Conservation (phyloP, 129 eudicot species). For the Kitagawia praeruptora region DNA sequence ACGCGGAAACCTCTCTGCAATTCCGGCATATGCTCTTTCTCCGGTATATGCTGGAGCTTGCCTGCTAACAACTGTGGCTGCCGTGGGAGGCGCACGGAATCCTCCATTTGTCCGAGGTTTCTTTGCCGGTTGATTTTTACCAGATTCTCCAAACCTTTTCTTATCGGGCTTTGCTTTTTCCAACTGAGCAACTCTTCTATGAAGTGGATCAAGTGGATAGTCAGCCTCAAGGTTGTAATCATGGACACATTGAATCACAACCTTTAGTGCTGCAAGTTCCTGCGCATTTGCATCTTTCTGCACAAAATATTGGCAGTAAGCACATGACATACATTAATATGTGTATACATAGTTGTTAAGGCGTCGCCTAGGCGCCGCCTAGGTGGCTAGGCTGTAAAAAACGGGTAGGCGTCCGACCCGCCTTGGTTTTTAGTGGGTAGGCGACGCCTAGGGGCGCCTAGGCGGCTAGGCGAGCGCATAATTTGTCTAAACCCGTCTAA, state of each 20-base stretch:
- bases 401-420: no score
- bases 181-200: conserved; percentile 41
- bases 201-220: conserved; percentile 55
- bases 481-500: no score
- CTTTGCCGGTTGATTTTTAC: conserved; percentile 22
- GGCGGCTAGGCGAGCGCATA: no score
- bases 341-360: no score
- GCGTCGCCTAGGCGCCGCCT: no score
- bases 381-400: no score
- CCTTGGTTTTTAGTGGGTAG: no score
- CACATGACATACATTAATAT: background rate
- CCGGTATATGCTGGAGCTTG: conserved; percentile 23
- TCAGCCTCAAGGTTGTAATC: conserved; percentile 42
- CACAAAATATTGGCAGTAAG: conserved; percentile 12
- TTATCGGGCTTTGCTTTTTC: conserved; percentile 28
- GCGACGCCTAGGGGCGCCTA: no score
- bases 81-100: conserved; percentile 15
- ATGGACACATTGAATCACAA: conserved; percentile 36
- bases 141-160: conserved; percentile 29
- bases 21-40: conserved; percentile 25
- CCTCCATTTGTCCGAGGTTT: conserved; percentile 32
- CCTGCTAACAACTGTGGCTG: conserved; percentile 21
- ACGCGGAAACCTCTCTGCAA: conserved; percentile 16
- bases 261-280: conserved; percentile 42
- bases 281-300: conserved; percentile 38